These are phyloP conservation scores for Coelastrella sp. DNA, from an alignment of 139 green algal genomes.

Conservation along the genomic window DNA sequence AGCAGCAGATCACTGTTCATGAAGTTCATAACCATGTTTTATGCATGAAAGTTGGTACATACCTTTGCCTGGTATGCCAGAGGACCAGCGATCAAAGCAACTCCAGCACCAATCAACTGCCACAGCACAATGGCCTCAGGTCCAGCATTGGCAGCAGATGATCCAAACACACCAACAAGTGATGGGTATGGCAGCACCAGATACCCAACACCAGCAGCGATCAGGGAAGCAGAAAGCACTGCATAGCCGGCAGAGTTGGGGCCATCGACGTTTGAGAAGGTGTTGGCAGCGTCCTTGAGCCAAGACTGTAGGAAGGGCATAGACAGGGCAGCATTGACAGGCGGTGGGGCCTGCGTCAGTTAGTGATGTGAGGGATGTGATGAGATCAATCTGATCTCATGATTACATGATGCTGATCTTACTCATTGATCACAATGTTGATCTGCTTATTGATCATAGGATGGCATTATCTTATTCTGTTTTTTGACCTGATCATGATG, in stretches of 20 bases:
- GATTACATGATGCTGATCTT: too few relatives aligned
- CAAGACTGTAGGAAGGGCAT: constrained; percentile 3
- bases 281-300: constrained; percentile 29
- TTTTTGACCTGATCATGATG: too few relatives aligned
- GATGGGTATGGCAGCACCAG: constrained; percentile 8
- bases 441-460: too few relatives aligned
- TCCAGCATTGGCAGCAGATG: background rate
- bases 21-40: too few relatives aligned
- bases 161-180: constrained; percentile 34
- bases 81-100: constrained; percentile 25
- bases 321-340: background rate
- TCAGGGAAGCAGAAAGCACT: constrained; percentile 16
- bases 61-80: constrained; percentile 23
- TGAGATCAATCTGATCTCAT: too few relatives aligned
- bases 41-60: too few relatives aligned
- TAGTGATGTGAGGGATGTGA: background rate
- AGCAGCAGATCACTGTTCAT: constrained; percentile 8
- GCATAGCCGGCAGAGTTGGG: constrained; percentile 5
- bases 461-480: too few relatives aligned
- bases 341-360: background rate
- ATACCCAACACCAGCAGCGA: constrained; percentile 41
- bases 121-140: constrained; percentile 30
- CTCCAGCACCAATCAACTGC: constrained; percentile 44
- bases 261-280: background rate
- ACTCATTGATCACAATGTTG: too few relatives aligned